Evolutionary conservation across 768 basidiomycete genomes (phyloP).

Genomic region (Mycena pura): DNA sequence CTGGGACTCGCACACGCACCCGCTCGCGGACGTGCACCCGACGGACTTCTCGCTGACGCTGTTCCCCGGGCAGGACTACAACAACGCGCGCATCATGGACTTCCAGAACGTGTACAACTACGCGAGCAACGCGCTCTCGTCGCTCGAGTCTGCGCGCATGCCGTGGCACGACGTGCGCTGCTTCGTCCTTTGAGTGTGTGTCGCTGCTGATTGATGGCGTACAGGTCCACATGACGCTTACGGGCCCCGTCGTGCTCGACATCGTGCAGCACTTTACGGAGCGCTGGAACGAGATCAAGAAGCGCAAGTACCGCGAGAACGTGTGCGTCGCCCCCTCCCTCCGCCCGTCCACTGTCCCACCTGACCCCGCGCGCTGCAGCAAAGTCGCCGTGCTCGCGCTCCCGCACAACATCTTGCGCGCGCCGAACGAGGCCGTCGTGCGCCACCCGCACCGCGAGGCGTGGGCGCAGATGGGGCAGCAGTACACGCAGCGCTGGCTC

Average conservation of each 20-base stretch:
- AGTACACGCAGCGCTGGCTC: conserved; percentile 73
- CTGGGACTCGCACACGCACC: conserved; percentile 93
- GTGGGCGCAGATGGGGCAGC: conserved; percentile 63
- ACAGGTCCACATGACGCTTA: conserved; percentile 84
- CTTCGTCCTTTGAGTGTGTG: no score
- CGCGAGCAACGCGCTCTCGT: conserved; percentile 71
- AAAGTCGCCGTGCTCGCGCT: conserved; percentile 75
- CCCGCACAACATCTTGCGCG: conserved; percentile 68
- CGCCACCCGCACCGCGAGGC: conserved; percentile 71
- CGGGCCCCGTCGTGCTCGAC: conserved; percentile 86
- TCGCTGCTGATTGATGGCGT: background rate
- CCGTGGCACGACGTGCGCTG: conserved; percentile 90
- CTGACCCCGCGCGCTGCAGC: conserved; percentile 36
- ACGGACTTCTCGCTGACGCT: conserved; percentile 82
- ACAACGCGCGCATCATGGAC: conserved; percentile 87
- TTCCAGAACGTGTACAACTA: conserved; percentile 85
- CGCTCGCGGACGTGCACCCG: conserved; percentile 91
- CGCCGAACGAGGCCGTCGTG: conserved; percentile 72
- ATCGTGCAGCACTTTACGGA: conserved; percentile 93
- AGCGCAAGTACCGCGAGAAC: conserved; percentile 56
- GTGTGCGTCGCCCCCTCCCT: background rate
- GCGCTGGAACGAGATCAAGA: conserved; percentile 90
- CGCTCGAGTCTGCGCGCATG: conserved; percentile 78
- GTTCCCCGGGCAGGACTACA: conserved; percentile 95
- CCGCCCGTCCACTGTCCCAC: background rate